These are phyloP conservation scores for Trichoderma sp. DNA, from an alignment of 2,329 filamentous ascomycete species.

Conservation along the genomic window DNA sequence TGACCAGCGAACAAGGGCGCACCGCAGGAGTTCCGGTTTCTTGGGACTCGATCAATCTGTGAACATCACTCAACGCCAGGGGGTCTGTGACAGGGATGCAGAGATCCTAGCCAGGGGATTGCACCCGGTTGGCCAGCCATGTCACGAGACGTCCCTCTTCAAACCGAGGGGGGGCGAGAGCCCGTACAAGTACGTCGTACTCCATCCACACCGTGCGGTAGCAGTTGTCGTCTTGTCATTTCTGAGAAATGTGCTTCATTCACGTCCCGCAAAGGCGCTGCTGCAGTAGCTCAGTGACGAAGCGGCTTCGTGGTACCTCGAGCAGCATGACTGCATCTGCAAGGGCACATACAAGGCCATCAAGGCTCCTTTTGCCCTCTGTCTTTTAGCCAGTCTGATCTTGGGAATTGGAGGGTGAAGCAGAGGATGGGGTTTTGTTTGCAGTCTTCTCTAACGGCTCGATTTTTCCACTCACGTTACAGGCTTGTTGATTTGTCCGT, in stretches of 20 bases:
- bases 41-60: conserved; percentile 17
- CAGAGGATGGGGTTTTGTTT: neutral
- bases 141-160: conserved; percentile 9
- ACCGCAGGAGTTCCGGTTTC: conserved; percentile 12
- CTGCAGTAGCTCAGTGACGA: neutral
- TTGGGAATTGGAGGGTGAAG: neutral
- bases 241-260: neutral
- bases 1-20: neutral
- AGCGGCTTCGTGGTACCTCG: neutral
- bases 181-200: neutral
- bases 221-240: neutral
- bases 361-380: neutral
- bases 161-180: neutral
- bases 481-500: neutral
- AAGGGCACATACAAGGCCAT: neutral
- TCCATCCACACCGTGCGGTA: neutral
- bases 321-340: neutral
- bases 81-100: neutral
- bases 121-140: conserved; percentile 11
- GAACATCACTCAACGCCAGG: conserved; percentile 2
- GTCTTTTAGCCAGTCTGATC: neutral
- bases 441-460: neutral
- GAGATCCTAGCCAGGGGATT: conserved; percentile 16
- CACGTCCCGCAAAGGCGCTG: neutral
- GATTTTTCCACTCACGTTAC: neutral